Conservation (phyloP, 2,329 filamentous ascomycete species). For the Aspergillus nomiae region DNA sequence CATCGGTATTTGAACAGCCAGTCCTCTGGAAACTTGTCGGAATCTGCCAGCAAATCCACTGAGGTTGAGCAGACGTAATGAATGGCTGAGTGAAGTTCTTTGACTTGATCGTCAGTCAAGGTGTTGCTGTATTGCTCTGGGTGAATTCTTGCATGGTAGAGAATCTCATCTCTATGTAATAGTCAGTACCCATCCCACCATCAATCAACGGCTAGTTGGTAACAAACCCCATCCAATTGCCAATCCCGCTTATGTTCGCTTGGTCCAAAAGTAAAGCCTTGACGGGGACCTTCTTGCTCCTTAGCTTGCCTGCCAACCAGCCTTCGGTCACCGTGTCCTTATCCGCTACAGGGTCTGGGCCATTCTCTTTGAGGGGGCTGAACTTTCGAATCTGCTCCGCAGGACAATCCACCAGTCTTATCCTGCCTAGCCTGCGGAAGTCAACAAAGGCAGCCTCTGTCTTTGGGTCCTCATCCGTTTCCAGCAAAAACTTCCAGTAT, state of each 20-base stretch:
- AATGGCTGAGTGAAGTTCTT: slow-evolving; percentile 70
- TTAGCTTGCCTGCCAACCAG: slow-evolving; percentile 73
- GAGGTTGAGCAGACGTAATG: slow-evolving; percentile 79
- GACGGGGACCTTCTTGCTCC: slow-evolving; percentile 77
- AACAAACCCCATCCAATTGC: slow-evolving; percentile 85
- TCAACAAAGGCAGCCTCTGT: slow-evolving; percentile 81
- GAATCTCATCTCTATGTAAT: slow-evolving; percentile 70
- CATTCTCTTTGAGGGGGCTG: slow-evolving; percentile 84
- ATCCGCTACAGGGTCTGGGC: slow-evolving; percentile 88
- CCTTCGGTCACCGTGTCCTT: slow-evolving; percentile 72
- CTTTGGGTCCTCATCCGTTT: slow-evolving; percentile 63
- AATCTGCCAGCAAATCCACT: slow-evolving; percentile 77
- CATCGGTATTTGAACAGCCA: slow-evolving; percentile 91
- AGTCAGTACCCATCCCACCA: slow-evolving; percentile 8
- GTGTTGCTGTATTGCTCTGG: slow-evolving; percentile 92
- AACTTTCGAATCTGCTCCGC: slow-evolving; percentile 73
- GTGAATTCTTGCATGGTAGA: slow-evolving; percentile 86
- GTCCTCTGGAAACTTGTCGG: slow-evolving; percentile 77
- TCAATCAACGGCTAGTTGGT: background rate
- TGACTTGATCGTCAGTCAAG: slow-evolving; percentile 71
- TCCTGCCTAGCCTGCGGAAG: slow-evolving; percentile 72
- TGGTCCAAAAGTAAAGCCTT: slow-evolving; percentile 91
- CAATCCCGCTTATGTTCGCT: slow-evolving; percentile 83
- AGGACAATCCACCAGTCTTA: slow-evolving; percentile 79
- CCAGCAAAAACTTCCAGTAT: slow-evolving; percentile 83